phyloP scores from a whole-genome alignment of 371 early-diverging fungal genomes.

The Mortierella sp. region DNA sequence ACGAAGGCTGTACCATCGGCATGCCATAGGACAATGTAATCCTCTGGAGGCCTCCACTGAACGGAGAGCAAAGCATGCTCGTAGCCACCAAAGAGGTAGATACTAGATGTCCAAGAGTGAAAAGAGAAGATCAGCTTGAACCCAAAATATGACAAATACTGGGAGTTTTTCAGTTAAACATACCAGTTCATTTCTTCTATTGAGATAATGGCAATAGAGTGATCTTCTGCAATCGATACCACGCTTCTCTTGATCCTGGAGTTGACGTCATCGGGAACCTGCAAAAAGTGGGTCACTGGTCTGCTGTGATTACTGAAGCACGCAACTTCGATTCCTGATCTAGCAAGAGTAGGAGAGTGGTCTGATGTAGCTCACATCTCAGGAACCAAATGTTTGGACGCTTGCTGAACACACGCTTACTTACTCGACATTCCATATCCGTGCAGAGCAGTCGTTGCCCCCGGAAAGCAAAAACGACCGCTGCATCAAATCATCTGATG shows the following conservation, averaged over 20 bases:
- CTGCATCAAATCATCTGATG: constrained; percentile 60
- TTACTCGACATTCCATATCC: constrained; percentile 83
- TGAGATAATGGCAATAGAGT: constrained; percentile 76
- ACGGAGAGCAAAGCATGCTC: constrained; percentile 63
- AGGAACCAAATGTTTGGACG: neutral
- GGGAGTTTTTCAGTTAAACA: no score
- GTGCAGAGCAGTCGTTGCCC: constrained; percentile 75
- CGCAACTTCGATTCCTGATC: constrained; percentile 71
- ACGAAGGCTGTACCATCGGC: constrained; percentile 72
- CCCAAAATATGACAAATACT: no score
- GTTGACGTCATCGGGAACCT: constrained; percentile 71
- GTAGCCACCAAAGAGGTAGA: constrained; percentile 72
- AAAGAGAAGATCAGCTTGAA: constrained; percentile 4
- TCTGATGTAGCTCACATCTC: neutral
- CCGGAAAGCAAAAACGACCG: constrained; percentile 71
- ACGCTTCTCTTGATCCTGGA: constrained; percentile 67
- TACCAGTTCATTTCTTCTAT: constrained; percentile 82
- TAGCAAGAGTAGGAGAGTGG: constrained; percentile 20
- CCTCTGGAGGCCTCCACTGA: constrained; percentile 78
- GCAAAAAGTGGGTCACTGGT: constrained; percentile 67
- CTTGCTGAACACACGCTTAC: constrained; percentile 2
- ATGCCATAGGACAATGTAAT: constrained; percentile 74
- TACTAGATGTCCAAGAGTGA: constrained; percentile 50
- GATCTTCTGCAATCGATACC: constrained; percentile 75
- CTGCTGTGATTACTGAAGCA: constrained; percentile 72